Conservation (phyloP, 2,329 filamentous ascomycete genomes). For the Rhynchosporium graminicola region DNA sequence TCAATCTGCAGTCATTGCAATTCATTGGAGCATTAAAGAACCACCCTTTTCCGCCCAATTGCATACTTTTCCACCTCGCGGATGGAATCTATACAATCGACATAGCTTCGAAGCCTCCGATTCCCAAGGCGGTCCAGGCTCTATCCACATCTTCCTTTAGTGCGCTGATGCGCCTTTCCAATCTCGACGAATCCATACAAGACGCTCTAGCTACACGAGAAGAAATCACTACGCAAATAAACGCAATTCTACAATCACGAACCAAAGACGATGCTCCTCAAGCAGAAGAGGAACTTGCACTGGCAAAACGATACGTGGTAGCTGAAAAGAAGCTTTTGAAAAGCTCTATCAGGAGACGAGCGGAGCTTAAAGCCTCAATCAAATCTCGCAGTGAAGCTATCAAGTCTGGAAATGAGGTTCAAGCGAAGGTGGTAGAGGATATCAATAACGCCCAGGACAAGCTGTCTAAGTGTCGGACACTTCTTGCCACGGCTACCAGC, state of each 20-base stretch:
- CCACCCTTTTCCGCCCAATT: conserved; percentile 77
- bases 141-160: conserved; percentile 79
- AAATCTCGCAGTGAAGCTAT: conserved; percentile 68
- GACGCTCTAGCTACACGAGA: conserved; percentile 80
- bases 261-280: conserved; percentile 48
- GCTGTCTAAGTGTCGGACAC: conserved; percentile 55
- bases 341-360: conserved; percentile 60
- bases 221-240: conserved; percentile 76
- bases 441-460: conserved; percentile 62
- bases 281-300: conserved; percentile 51
- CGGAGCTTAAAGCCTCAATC: conserved; percentile 69
- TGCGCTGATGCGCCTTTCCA: conserved; percentile 82
- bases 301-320: conserved; percentile 57
- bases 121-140: conserved; percentile 53
- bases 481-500: conserved; percentile 59
- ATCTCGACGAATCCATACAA: conserved; percentile 86
- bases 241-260: conserved; percentile 51
- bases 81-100: conserved; percentile 87
- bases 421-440: conserved; percentile 59
- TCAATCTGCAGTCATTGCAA: conserved; percentile 73
- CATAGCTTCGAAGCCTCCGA: conserved; percentile 49
- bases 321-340: conserved; percentile 68
- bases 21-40: conserved; percentile 74
- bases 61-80: conserved; percentile 78
- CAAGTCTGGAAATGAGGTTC: conserved; percentile 57